Base-by-base conservation (phyloP, 805 yeast genomes). In the Wickerhamiella australiensis region DNA sequence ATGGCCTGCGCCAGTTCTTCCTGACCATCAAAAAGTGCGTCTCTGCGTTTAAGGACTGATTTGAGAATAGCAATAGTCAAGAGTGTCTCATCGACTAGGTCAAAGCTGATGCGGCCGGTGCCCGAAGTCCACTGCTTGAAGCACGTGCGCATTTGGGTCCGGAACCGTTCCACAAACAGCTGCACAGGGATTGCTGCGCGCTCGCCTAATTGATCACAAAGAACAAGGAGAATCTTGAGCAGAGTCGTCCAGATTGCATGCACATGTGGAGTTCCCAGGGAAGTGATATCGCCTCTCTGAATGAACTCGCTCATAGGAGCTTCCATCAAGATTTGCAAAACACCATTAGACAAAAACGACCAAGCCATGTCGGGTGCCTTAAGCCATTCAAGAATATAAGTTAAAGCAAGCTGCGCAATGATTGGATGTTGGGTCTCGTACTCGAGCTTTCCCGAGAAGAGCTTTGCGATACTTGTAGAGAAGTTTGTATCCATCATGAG, bases 221-320 rank as follows among this genome's bases (percentile, higher is more conserved):
- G 64, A 1, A 76, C 68, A 46, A 85, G 65, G 18, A 82, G 66
- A 4, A 85, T 75, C 0, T 92, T 79, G 26, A 88, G 68, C 15
- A 88, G 65, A 58, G 80, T 78, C n/a, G 78, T 74, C 96, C 96
- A 88, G n/a, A 84, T 68, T 47, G 75, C 72, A 61, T 87, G 90
- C 52, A 83, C 65, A 44, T 75, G 74, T 1, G 84, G 74, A 3
- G 76, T 63, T 0, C 65, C 59, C 35, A 70, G 71, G 1, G 83
- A 73, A 12, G 71, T 67, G 2, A 85, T 64, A 6, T 73, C 73
- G 0, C 94, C 95, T 3, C 72, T 68, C 59, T 81, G 85, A 37
- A 88, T 76, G 1, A 71, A 70, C 22, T 71, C 64, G 0, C 94
- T 81, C 1, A 85, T 71, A 5, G 87, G 80, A 50, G 92, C 80